Evolutionary conservation across 177 flowering plant genomes (phyloP).

Genomic region (Telopea speciosissima): DNA sequence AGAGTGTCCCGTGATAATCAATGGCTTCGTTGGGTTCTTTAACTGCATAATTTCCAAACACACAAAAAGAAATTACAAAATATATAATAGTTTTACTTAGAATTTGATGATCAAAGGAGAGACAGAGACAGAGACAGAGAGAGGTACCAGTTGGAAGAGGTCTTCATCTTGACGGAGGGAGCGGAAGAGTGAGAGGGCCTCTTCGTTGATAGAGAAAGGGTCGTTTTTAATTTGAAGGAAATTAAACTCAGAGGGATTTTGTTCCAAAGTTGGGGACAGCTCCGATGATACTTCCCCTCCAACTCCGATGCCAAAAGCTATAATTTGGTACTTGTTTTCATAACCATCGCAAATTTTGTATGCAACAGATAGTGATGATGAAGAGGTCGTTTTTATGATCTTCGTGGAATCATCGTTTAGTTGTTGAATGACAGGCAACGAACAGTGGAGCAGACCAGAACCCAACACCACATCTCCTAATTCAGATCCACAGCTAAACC

Average conservation of each 20-base stretch:
- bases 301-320: slow-evolving; percentile 20
- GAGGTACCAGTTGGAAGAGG: slow-evolving; percentile 27
- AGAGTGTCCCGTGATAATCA: slow-evolving; percentile 36
- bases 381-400: no score
- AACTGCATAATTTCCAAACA: no score
- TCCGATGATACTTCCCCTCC: slow-evolving; percentile 1
- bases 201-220: slow-evolving; percentile 23
- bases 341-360: neutral
- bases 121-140: neutral
- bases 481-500: slow-evolving; percentile 11
- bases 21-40: neutral
- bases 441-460: slow-evolving; percentile 6
- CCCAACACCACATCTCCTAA: slow-evolving; percentile 8
- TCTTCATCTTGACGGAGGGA: slow-evolving; percentile 4
- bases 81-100: no score
- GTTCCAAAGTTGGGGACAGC: slow-evolving; percentile 11
- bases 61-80: neutral
- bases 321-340: neutral
- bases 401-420: neutral
- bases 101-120: no score
- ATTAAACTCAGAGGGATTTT: slow-evolving; percentile 14
- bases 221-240: slow-evolving; percentile 22
- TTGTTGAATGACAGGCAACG: neutral
- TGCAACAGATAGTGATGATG: neutral
- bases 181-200: slow-evolving; percentile 24